These are phyloP conservation scores for Ophiognomonia clavigignenti-juglandacearum DNA, from an alignment of 2,329 filamentous ascomycete species.

Conservation along the genomic window DNA sequence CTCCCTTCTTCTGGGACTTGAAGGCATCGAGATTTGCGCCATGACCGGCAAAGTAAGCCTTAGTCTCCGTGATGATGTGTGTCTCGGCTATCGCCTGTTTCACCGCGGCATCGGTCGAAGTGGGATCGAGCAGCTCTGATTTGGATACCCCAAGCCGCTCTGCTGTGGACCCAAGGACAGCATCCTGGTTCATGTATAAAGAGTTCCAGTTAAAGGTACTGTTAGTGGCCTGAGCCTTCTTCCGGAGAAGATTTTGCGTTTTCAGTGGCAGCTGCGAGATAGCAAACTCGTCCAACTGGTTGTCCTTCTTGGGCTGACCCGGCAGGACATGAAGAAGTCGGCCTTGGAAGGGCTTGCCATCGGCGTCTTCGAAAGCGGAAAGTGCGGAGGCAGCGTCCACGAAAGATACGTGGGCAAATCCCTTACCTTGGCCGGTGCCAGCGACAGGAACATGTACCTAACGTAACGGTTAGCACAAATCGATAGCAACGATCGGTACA, in stretches of 20 bases:
- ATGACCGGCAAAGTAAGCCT: slow-evolving; percentile 81
- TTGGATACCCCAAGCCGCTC: slow-evolving; percentile 85
- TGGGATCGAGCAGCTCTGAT: slow-evolving; percentile 89
- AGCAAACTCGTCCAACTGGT: slow-evolving; percentile 79
- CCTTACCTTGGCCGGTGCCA: slow-evolving; percentile 71
- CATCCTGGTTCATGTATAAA: slow-evolving; percentile 98
- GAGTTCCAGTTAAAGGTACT: slow-evolving; percentile 95
- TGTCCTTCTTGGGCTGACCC: slow-evolving; percentile 74
- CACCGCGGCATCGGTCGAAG: slow-evolving; percentile 86
- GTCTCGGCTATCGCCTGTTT: slow-evolving; percentile 98
- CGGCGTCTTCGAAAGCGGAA: slow-evolving; percentile 71
- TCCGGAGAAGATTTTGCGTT: slow-evolving; percentile 86
- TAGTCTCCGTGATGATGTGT: slow-evolving; percentile 92
- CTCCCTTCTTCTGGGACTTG: slow-evolving; percentile 77
- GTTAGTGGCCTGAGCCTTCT: slow-evolving; percentile 73
- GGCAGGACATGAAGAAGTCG: slow-evolving; percentile 87
- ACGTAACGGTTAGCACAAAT: slow-evolving; percentile 35
- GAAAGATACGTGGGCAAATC: slow-evolving; percentile 85
- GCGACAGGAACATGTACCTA: slow-evolving; percentile 85
- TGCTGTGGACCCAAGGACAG: slow-evolving; percentile 86
- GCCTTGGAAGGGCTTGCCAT: slow-evolving; percentile 87
- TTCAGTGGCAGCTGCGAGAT: slow-evolving; percentile 90
- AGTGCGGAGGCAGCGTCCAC: slow-evolving; percentile 66
- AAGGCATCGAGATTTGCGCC: slow-evolving; percentile 92
- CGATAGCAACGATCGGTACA: slow-evolving; percentile 5